Evolutionary conservation across 116 monocot species (phyloP).

Genomic region (Cymodocea nodosa): DNA sequence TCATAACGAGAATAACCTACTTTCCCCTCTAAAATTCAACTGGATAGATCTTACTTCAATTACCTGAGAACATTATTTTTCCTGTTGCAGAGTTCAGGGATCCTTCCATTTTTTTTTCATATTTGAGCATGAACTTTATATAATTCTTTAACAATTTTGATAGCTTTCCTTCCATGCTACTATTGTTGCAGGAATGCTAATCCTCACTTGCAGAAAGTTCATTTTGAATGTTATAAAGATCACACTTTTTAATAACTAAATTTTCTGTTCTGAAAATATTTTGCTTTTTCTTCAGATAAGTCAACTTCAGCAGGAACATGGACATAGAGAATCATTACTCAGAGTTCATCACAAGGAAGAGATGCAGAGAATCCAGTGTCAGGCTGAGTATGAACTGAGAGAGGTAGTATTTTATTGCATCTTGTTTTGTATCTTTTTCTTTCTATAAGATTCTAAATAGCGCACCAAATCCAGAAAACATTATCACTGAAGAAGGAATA

Average conservation of each 20-base stretch:
- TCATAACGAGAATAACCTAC: no score
- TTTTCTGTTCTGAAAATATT: neutral
- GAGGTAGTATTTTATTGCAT: constrained; percentile 41
- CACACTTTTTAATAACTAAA: no score
- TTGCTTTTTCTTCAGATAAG: constrained; percentile 46
- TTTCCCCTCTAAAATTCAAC: no score
- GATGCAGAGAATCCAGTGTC: constrained; percentile 49
- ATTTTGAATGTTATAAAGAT: neutral
- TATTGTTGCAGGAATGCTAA: no score
- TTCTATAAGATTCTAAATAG: neutral
- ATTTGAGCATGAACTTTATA: no score
- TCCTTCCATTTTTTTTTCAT: no score
- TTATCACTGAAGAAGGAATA: constrained; percentile 80
- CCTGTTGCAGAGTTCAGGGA: no score
- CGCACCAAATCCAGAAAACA: constrained; percentile 38
- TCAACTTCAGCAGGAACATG: constrained; percentile 59
- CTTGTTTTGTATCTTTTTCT: neutral
- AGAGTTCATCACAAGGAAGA: constrained; percentile 63
- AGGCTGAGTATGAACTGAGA: constrained; percentile 83
- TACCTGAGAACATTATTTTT: no score
- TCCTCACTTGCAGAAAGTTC: no score
- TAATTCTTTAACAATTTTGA: no score
- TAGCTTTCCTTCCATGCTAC: no score
- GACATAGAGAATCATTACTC: constrained; percentile 54
- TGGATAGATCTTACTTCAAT: no score